Evolutionary conservation across 2,329 filamentous ascomycete species (phyloP), one percentile per base, ranked within the genome.

Genomic region (Trichoderma lentiforme): DNA sequence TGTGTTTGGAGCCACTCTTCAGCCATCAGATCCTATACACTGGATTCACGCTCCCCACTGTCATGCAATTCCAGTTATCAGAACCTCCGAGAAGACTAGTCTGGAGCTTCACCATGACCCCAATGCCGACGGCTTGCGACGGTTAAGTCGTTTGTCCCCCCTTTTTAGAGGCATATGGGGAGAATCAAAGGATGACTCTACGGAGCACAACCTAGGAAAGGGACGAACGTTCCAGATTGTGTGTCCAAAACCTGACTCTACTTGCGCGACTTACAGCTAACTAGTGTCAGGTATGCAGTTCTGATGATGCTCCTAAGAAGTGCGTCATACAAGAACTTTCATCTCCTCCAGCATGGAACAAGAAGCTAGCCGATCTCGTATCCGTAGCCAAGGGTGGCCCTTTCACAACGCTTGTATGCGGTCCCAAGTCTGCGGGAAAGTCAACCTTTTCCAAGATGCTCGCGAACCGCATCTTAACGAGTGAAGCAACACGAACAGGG

Each of bases 401-500:
- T 60, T 80, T 80, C 3, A 82, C 83, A 2, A 83, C 89, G 7
- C 83, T 94, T 73, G 82, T 93, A 3, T 90, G 90, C 64, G 92
- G 92, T 0, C 88, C 91, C 0, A 92, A 93, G 74, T 90, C 88
- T 0, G 89, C 92, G 3, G 92, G 92, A 3, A 95, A 95, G 77
- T 94, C 92, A 1, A 94, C 91, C 0, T 92, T 94, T 78, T 87
- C 88, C 14, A 88, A 87, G 62, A 80, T 93, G 5, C 82, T 95
- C 3, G 81, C 86, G 9, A 95, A 95, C 76, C 86, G 88, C 12
- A 81, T 93, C 9, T 80, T 93, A n/a, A 91, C 89, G 76, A 75
- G 75, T 24, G 72, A 71, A 21, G 18, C 57, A 15, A 64, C 65
- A 21, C 64, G 62, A 5, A 73, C 74, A 24, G 30, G 30, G 18